Evolutionary conservation across 495 filamentous ascomycete species (phyloP), one percentile per base, ranked within the genome.

Genomic region (Usnea hakonensis): DNA sequence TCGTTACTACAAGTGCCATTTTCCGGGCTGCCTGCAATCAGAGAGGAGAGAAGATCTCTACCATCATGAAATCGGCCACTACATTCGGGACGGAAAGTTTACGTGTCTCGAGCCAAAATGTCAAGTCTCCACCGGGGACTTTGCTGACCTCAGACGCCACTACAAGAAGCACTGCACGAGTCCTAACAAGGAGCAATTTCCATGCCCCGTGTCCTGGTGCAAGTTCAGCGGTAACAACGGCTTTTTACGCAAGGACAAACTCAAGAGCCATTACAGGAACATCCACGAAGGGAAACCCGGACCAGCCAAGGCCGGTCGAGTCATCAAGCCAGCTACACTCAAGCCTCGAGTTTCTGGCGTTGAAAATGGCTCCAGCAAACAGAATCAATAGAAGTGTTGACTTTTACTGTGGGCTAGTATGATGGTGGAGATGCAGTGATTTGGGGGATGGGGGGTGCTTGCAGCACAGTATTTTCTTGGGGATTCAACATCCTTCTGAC

Each of bases 211-310:
- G 28, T 32, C 48, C 23, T 60, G 59, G 17, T 65, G 60, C 35
- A 40, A 58, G 26, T 46, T 19, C 30, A 46, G 58, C 7, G 63
- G 63, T 32, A 43, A 61, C 21, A 61, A 62, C 28, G 58, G 36
- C 4, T 62, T 62, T 44, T 36, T 23, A 6, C 64, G 64, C 26
- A 63, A 66, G 37, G 64, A 66, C 36, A 66, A 66, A 36, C 64
- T 63, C 10, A 55, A 57, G 17, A 55, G 36, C 28, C 64, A 65
- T 46, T 55, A 57, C 9, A 10, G 36, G 21, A 58, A 54, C 16
- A 28, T 58, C 43, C 64, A 62, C 23, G 37, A 23, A 17, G 55
- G 46, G 26, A 62, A 37, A 1, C 16, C 36, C 11, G 43, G 23
- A 17, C 55, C 55, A 32, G 59, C 19, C 5, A 57, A 50, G 9